Evolutionary conservation across 2,329 filamentous ascomycete genomes (phyloP).

Genomic region (Penicillium sp.): DNA sequence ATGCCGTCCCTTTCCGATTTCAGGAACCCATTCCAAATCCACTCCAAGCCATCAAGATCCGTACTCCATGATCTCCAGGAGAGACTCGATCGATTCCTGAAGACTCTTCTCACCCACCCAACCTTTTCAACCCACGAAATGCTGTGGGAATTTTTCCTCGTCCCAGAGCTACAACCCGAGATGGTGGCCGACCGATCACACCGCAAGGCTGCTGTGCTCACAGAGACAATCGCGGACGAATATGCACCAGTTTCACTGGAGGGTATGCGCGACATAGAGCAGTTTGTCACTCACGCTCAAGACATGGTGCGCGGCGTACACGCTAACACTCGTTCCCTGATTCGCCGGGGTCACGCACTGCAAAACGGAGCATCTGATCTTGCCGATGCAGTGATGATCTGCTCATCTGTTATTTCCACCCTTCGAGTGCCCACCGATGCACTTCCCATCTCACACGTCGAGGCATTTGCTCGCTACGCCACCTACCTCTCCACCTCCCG

Average conservation of each 20-base stretch:
- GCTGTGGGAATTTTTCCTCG: slow-evolving; percentile 97
- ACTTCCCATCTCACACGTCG: slow-evolving; percentile 64
- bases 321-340: slow-evolving; percentile 74
- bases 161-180: slow-evolving; percentile 84
- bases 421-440: slow-evolving; percentile 53
- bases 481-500: slow-evolving; percentile 58
- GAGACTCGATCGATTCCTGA: slow-evolving; percentile 80
- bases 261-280: slow-evolving; percentile 82
- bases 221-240: slow-evolving; percentile 84
- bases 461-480: slow-evolving; percentile 70
- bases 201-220: slow-evolving; percentile 76
- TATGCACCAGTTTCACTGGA: slow-evolving; percentile 68
- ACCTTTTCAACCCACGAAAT: slow-evolving; percentile 96
- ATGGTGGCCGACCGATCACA: slow-evolving; percentile 86
- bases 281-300: slow-evolving; percentile 85
- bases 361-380: slow-evolving; percentile 57
- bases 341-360: slow-evolving; percentile 72
- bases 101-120: slow-evolving; percentile 78
- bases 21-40: slow-evolving; percentile 86
- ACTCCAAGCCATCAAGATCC: slow-evolving; percentile 82
- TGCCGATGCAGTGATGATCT: slow-evolving; percentile 42
- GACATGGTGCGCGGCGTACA: slow-evolving; percentile 85
- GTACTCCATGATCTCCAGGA: slow-evolving; percentile 84
- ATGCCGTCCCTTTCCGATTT: slow-evolving; percentile 73
- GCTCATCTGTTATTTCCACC: slow-evolving; percentile 48